Conservation (phyloP, 164 flowering plant species). For the Malania oleifera region DNA sequence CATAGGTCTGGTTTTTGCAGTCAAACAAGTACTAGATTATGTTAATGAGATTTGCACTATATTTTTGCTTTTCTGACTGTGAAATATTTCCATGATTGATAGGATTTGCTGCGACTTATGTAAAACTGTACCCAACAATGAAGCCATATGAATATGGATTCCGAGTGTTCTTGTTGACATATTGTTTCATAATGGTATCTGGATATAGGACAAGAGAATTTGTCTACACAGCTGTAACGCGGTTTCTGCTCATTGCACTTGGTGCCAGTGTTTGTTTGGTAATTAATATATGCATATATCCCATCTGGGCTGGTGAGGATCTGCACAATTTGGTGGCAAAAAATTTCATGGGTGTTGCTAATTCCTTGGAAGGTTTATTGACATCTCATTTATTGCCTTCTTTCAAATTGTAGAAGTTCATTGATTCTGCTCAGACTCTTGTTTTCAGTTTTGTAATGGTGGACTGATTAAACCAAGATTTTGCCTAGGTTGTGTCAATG, state of each 20-base stretch:
- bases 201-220: slow-evolving; percentile 57
- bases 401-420: too few relatives aligned
- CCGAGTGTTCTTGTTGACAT: slow-evolving; percentile 82
- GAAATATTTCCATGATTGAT: slow-evolving; percentile 5
- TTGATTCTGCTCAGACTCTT: too few relatives aligned
- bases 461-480: not conserved
- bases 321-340: slow-evolving; percentile 77
- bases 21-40: too few relatives aligned
- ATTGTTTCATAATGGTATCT: slow-evolving; percentile 67
- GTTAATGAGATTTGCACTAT: too few relatives aligned
- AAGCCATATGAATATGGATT: slow-evolving; percentile 86
- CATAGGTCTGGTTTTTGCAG: slow-evolving; percentile 36
- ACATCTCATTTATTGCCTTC: too few relatives aligned
- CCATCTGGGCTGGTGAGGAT: slow-evolving; percentile 95
- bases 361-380: slow-evolving; percentile 69
- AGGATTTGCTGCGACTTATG: slow-evolving; percentile 59
- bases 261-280: slow-evolving; percentile 66
- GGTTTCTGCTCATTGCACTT: slow-evolving; percentile 65
- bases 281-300: slow-evolving; percentile 67
- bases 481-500: not conserved
- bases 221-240: slow-evolving; percentile 49
- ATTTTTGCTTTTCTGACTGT: not conserved
- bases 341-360: slow-evolving; percentile 68
- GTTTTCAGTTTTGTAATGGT: not conserved
- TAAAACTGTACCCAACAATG: slow-evolving; percentile 70